Base-by-base conservation (phyloP, 2,329 filamentous ascomycete genomes). In the Diaporthe caulivora region DNA sequence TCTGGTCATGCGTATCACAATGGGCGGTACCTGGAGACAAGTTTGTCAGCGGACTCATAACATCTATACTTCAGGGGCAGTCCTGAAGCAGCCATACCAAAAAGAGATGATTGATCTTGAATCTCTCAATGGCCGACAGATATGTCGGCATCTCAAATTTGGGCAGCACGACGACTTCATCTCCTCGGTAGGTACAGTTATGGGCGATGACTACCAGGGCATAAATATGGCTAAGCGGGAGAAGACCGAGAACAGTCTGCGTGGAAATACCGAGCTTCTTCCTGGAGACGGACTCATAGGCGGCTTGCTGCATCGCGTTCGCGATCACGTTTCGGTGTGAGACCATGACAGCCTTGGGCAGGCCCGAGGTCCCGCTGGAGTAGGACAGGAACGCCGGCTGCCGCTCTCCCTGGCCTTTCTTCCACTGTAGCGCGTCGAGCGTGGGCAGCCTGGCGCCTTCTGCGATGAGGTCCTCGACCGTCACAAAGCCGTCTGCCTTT, bases 291-390 rank as follows among this genome's bases (percentile, higher is more conserved):
- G 79, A 62, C 68, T 88, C 81, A 71, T 81, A 91, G 0, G 86
- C 79, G 9, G 78, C 79, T 71, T 92, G 86, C 80, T 95, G 93
- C 60, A 95, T 78, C 0, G 91, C 88, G 79, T 95, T 96, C 69
- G 93, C 89, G 62, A 96, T 95, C 55, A 95, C 92, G 76, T 96
- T 96, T 49, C 84, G 84, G 80, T 96, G 94, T 4, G 93, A 93
- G 74, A 96, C 93, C 91, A 94, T 95, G 70, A 95, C 94, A 57
- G 93, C 94, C 92, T 95, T 95, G 90, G 94, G 94, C 49, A 95
- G 83, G 3, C 94, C 94, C 15, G 93, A 95, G 1, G 94, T 96
- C 26, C 94, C 94, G 80, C 92, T 94, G 0, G 92, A 95, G 81
- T 94, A 95, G 83, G 93, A 95, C 57, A 97, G 86, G 79, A 93